These are phyloP conservation scores for Lachnellula suecica DNA, from an alignment of 2,329 filamentous ascomycete species.

Conservation along the genomic window DNA sequence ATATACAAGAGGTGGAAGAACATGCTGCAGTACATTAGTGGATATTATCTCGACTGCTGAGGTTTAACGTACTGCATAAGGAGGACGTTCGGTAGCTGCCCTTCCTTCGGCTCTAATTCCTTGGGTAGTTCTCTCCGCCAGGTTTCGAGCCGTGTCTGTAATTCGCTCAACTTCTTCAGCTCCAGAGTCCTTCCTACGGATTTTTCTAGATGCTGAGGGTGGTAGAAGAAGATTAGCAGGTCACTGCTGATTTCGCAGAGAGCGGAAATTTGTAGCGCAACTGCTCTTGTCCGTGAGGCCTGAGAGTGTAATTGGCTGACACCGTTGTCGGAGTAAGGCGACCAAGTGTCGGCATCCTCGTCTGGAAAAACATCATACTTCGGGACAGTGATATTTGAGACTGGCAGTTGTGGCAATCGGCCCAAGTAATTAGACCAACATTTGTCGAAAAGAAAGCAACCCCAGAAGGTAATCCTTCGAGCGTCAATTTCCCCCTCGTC, in stretches of 20 bases:
- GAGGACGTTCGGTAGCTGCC: conserved; percentile 80
- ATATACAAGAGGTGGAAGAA: conserved; percentile 96
- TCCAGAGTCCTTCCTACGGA: conserved; percentile 76
- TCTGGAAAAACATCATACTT: conserved; percentile 89
- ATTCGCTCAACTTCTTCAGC: conserved; percentile 86
- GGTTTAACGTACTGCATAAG: conserved; percentile 72
- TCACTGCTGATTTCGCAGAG: conserved; percentile 94
- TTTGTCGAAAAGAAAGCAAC: conserved; percentile 97
- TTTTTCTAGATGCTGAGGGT: conserved; percentile 66
- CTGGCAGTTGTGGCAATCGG: conserved; percentile 81
- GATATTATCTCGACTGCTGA: not conserved
- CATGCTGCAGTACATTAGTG: conserved; percentile 64
- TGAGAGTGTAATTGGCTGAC: conserved; percentile 72
- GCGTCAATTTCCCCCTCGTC: conserved; percentile 86
- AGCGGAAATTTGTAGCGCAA: conserved; percentile 77
- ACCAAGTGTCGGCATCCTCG: conserved; percentile 85
- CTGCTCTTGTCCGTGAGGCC: conserved; percentile 77
- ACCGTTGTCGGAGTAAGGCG: conserved; percentile 82
- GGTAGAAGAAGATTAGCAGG: conserved; percentile 86
- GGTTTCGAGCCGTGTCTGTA: conserved; percentile 84
- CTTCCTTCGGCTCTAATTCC: conserved; percentile 87
- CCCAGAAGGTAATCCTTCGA: conserved; percentile 91
- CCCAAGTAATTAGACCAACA: conserved; percentile 98
- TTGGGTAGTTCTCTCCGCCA: conserved; percentile 83
- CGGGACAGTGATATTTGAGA: conserved; percentile 76